These are phyloP conservation scores for Kurtzmaniella quercitrusa DNA, from an alignment of 1,139 yeast genomes.

Conservation along the genomic window DNA sequence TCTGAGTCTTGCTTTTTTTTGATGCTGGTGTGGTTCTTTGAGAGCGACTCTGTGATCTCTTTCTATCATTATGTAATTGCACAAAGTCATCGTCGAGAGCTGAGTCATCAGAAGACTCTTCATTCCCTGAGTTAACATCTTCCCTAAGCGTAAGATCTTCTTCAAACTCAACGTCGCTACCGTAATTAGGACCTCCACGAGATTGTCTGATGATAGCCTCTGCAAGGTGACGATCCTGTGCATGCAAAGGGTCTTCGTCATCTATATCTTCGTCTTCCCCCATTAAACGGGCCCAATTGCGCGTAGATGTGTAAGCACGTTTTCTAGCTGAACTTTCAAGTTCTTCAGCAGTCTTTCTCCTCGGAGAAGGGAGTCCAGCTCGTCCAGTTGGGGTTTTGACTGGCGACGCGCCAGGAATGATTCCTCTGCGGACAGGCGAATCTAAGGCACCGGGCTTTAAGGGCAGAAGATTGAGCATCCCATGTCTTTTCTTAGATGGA, in stretches of 20 bases:
- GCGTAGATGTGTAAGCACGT: conserved; percentile 34
- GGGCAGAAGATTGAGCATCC: conserved; percentile 8
- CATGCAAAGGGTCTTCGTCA: conserved; percentile 22
- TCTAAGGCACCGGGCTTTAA: conserved; percentile 5
- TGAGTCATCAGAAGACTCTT: conserved; percentile 2
- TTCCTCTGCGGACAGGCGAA: conserved; percentile 24
- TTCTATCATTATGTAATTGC: no score
- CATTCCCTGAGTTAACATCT: neutral
- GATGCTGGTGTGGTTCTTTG: neutral
- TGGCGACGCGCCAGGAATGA: conserved; percentile 22
- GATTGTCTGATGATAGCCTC: conserved; percentile 35
- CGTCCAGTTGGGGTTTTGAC: conserved; percentile 40
- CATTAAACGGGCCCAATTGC: conserved; percentile 27
- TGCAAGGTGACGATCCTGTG: conserved; percentile 44
- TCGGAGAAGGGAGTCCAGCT: conserved; percentile 45
- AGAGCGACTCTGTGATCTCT: neutral
- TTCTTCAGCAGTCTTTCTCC: conserved; percentile 35
- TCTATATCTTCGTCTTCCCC: conserved; percentile 31
- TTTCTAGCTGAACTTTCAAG: conserved; percentile 50
- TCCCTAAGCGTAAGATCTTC: conserved; percentile 18
- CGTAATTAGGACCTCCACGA: conserved; percentile 15
- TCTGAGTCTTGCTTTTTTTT: conserved; percentile 5
- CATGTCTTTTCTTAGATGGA: conserved; percentile 15
- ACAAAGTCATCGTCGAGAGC: no score
- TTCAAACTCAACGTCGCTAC: conserved; percentile 31